A percentile compares a stretch with the other conserved stretches of the same genome.
These are phyloP conservation scores for Lipomyces oligophaga DNA, from an alignment of 805 yeast genomes.

Conservation along the genomic window DNA sequence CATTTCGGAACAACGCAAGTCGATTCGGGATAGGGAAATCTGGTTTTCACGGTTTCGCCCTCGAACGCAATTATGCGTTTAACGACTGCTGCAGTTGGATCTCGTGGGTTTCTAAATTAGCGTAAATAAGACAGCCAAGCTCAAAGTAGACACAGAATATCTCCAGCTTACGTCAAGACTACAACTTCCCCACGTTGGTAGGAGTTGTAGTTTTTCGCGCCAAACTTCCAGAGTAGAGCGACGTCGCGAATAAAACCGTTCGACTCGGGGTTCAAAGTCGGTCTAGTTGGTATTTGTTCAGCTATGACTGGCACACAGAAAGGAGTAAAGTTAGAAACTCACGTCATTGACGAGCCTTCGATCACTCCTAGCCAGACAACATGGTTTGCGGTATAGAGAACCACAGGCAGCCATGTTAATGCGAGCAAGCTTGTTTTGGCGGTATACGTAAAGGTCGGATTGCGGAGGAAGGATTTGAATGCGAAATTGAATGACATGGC, in stretches of 20 bases:
- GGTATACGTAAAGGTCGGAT: slow-evolving; percentile 2
- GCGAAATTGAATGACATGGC: too few relatives aligned
- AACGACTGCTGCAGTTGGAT: slow-evolving; percentile 71
- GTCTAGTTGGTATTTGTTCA: too few relatives aligned
- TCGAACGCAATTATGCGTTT: slow-evolving; percentile 75
- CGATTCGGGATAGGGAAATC: slow-evolving; percentile 63
- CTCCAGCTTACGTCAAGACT: slow-evolving; percentile 13
- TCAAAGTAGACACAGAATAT: not conserved
- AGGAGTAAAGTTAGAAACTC: slow-evolving; percentile 1
- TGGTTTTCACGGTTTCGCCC: slow-evolving; percentile 64
- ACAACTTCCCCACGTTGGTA: slow-evolving; percentile 19
- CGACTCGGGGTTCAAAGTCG: slow-evolving; percentile 26
- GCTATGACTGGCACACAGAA: too few relatives aligned
- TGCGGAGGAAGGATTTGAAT: too few relatives aligned
- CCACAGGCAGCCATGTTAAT: slow-evolving; percentile 77
- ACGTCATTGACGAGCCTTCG: slow-evolving; percentile 74
- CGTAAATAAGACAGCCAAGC: too few relatives aligned
- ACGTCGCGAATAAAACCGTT: slow-evolving; percentile 20
- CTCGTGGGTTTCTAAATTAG: slow-evolving; percentile 47
- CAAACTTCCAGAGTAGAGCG: slow-evolving; percentile 17
- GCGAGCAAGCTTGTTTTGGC: slow-evolving; percentile 36
- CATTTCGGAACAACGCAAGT: slow-evolving; percentile 64
- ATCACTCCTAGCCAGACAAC: slow-evolving; percentile 69
- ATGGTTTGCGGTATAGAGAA: slow-evolving; percentile 63
- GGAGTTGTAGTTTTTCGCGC: slow-evolving; percentile 7